These are phyloP conservation scores for Botryosphaeria dothidea DNA, from an alignment of 2,329 filamentous ascomycete genomes.

Conservation along the genomic window DNA sequence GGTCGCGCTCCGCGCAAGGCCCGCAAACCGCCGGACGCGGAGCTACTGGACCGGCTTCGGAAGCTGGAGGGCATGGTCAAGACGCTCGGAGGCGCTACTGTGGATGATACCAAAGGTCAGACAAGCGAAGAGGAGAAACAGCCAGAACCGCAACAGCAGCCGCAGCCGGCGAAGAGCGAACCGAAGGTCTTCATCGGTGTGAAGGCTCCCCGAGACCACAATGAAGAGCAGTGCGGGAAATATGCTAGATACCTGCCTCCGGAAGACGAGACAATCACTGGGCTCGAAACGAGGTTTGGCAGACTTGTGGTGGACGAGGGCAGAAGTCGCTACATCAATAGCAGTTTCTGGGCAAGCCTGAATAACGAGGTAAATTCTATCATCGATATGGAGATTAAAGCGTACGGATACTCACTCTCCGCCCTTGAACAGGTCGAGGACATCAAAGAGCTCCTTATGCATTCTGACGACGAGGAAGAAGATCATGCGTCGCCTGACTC, in stretches of 20 bases:
- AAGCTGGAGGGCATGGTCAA: constrained; percentile 76
- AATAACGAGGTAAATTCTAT: constrained; percentile 64
- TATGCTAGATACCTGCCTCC: constrained; percentile 12
- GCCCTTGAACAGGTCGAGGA: constrained; percentile 54
- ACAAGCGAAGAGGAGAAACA: constrained; percentile 28
- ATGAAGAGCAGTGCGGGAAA: constrained; percentile 26
- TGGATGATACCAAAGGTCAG: constrained; percentile 33
- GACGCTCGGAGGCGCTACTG: constrained; percentile 46
- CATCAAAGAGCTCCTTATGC: constrained; percentile 62
- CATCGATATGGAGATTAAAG: background rate
- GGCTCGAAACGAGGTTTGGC: constrained; percentile 60
- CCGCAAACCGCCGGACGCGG: constrained; percentile 67
- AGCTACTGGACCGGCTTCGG: constrained; percentile 70
- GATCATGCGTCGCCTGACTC: constrained; percentile 45
- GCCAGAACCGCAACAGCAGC: background rate
- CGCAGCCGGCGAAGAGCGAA: background rate
- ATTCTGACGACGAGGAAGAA: constrained; percentile 63
- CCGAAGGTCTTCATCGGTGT: background rate
- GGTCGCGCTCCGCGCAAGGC: constrained; percentile 70
- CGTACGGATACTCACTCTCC: constrained; percentile 8
- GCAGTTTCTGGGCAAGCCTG: constrained; percentile 73
- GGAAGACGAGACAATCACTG: constrained; percentile 33
- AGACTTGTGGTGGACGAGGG: constrained; percentile 71
- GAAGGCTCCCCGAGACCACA: constrained; percentile 16
- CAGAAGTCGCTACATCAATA: constrained; percentile 72